A percentile compares a stretch with the other conserved stretches of the same genome.
phyloP scores from a whole-genome alignment of 108 stramenopile species.

The Aurantiochytrium sp. region DNA sequence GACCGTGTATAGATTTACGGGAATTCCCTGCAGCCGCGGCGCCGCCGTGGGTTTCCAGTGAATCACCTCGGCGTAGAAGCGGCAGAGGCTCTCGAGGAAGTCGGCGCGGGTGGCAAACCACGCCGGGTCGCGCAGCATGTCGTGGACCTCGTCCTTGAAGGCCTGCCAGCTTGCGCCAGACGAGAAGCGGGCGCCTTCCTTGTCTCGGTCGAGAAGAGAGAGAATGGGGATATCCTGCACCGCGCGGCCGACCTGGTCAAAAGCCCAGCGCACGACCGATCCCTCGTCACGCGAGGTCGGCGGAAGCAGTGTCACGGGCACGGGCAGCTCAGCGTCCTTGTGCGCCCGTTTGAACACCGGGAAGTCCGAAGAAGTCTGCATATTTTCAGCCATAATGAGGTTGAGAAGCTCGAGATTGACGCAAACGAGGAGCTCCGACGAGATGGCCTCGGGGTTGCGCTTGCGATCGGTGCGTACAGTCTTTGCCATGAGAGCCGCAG shows the following conservation, averaged over 20 bases:
- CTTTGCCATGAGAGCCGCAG: neutral
- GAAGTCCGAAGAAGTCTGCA: neutral
- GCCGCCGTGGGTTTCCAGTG: neutral
- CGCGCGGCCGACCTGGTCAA: neutral
- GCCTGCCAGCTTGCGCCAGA: neutral
- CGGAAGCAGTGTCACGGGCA: neutral
- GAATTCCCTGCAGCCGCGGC: neutral
- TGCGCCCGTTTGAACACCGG: neutral
- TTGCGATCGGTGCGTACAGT: neutral
- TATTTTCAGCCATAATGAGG: neutral
- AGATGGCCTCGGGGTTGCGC: neutral
- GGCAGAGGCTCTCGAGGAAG: neutral
- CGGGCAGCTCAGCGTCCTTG: neutral
- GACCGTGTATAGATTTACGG: slow-evolving; percentile 15
- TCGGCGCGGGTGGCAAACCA: neutral
- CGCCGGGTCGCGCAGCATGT: neutral
- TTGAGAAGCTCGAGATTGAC: neutral
- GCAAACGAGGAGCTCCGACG: neutral
- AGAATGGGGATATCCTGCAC: neutral
- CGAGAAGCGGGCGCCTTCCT: neutral
- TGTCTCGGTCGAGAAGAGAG: neutral
- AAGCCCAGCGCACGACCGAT: neutral
- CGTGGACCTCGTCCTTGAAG: neutral
- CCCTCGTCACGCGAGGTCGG: slow-evolving; percentile 1
- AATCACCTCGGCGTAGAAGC: neutral